Percentiles rank a stretch among this genome's conserved stretches.
Conservation (phyloP, 2,329 filamentous ascomycete species). For the Aspergillus chevalieri region DNA sequence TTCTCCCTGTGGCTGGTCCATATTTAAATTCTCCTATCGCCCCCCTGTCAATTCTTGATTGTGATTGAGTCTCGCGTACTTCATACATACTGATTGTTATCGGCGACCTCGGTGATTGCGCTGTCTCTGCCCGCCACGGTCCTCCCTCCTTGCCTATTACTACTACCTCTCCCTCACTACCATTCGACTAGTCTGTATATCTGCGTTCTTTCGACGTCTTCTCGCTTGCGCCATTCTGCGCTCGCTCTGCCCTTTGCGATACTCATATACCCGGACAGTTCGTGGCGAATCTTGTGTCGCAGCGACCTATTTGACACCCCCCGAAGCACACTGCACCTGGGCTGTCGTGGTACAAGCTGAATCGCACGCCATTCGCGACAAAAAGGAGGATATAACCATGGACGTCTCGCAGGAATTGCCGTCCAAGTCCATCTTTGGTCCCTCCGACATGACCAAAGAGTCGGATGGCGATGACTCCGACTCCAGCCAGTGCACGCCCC, state of each 20-base stretch:
- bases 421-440: slow-evolving; percentile 18
- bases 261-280: background rate
- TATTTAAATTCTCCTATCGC: too few species aligned
- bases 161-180: background rate
- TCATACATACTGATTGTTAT: background rate
- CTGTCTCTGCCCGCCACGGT: background rate
- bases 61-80: too few species aligned
- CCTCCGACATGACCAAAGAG: slow-evolving; percentile 7
- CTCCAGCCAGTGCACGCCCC: slow-evolving; percentile 16
- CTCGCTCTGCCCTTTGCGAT: background rate
- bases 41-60: too few species aligned
- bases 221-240: background rate
- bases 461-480: slow-evolving; percentile 17
- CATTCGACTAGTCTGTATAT: background rate
- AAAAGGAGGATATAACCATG: background rate
- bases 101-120: background rate
- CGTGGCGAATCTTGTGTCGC: background rate
- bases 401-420: background rate
- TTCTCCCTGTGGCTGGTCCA: background rate
- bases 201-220: background rate
- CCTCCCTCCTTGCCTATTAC: background rate
- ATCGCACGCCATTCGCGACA: background rate
- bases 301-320: too few species aligned
- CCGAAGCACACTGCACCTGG: too few species aligned
- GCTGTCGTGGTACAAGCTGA: background rate